Evolutionary conservation across 441 rosid species (phyloP).

Genomic region (Bruguiera hainesii): DNA sequence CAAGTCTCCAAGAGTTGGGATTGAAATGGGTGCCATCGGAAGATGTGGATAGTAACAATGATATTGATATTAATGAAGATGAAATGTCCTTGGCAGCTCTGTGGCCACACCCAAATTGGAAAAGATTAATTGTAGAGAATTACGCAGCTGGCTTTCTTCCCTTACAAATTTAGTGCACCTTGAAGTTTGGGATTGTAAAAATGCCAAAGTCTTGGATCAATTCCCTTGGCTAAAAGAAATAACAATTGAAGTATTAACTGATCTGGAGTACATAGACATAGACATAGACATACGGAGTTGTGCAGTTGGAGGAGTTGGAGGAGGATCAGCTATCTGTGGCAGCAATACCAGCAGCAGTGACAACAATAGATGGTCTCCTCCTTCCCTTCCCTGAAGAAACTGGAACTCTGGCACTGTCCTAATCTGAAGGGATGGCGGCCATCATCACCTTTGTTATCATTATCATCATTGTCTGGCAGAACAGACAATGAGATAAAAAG

Average conservation of each 20-base stretch:
- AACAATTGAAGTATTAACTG: slow-evolving; percentile 1
- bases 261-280: slow-evolving; percentile 12
- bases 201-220: slow-evolving; percentile 13
- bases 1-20: neutral
- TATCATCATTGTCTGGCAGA: slow-evolving; percentile 26
- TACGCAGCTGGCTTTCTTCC: slow-evolving; percentile 18
- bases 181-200: neutral
- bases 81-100: slow-evolving; percentile 13
- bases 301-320: neutral
- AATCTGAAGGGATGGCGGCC: slow-evolving; percentile 23
- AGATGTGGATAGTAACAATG: neutral
- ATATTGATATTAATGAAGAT: neutral
- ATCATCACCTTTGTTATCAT: neutral
- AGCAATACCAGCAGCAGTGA: too few relatives aligned
- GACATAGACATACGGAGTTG: neutral
- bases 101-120: slow-evolving; percentile 18
- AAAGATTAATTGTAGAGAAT: slow-evolving; percentile 3
- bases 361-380: neutral
- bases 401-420: neutral
- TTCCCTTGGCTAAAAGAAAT: slow-evolving; percentile 18
- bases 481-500: slow-evolving; percentile 63
- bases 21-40: slow-evolving; percentile 11
- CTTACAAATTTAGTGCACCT: slow-evolving; percentile 14
- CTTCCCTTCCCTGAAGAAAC: slow-evolving; percentile 14
- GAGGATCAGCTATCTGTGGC: neutral